Percentiles rank a stretch among this genome's conserved stretches.
phyloP scores from a whole-genome alignment of 305 asterid genomes.

The Salvia sclarea region DNA sequence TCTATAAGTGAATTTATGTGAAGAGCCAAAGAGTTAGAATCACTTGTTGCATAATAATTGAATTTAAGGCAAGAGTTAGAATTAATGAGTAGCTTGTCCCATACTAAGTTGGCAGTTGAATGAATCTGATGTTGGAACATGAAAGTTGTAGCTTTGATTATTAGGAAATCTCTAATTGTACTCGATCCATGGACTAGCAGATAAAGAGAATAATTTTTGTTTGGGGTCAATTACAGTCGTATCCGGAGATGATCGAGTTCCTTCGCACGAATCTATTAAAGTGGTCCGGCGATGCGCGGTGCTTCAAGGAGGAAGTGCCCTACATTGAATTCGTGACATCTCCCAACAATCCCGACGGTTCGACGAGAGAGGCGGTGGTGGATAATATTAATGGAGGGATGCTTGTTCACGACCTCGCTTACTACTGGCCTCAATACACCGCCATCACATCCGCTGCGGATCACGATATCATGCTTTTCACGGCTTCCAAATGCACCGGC shows the following conservation, averaged over 20 bases:
- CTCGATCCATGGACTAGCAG: no score
- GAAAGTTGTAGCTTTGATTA: no score
- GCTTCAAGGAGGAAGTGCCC: constrained; percentile 46
- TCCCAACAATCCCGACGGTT: constrained; percentile 75
- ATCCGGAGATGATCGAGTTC: constrained; percentile 52
- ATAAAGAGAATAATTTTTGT: no score
- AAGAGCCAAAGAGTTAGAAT: no score
- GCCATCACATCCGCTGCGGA: constrained; percentile 58
- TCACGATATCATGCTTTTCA: constrained; percentile 68
- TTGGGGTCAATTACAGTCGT: constrained; percentile 57
- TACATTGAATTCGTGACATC: constrained; percentile 74
- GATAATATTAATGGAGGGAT: constrained; percentile 48
- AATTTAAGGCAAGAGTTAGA: no score
- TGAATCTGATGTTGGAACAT: no score
- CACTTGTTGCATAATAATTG: no score
- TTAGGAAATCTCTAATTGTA: no score
- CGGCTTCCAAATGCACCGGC: constrained; percentile 80
- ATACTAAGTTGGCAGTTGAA: no score
- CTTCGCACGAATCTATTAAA: constrained; percentile 53
- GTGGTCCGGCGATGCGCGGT: constrained; percentile 67
- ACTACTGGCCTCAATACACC: constrained; percentile 90
- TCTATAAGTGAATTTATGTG: no score
- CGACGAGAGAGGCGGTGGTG: constrained; percentile 51
- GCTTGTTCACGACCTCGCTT: constrained; percentile 68
- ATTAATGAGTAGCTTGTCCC: no score